Evolutionary conservation across 2,329 filamentous ascomycete genomes (phyloP), one percentile per base, ranked within the genome.

Genomic region (Graphium sp.): DNA sequence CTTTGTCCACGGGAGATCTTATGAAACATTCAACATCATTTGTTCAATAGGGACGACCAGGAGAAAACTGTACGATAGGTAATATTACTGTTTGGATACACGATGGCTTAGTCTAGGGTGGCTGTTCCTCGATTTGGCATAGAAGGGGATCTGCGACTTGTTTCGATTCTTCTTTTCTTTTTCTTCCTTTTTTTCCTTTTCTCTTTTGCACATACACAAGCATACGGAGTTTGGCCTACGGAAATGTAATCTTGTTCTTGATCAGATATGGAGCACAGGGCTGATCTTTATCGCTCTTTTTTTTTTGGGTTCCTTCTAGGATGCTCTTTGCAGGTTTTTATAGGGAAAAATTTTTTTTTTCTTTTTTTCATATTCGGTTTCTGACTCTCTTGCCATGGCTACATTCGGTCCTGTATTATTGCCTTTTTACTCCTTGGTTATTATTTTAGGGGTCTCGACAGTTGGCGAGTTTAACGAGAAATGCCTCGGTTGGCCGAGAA

Each of bases 141-240:
- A n/a, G n/a, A n/a, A n/a, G n/a, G n/a, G n/a, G n/a, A n/a, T n/a
- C n/a, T n/a, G n/a, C n/a, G n/a, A n/a, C n/a, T n/a, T n/a, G n/a
- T n/a, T n/a, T n/a, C n/a, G n/a, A n/a, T n/a, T 12, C 22, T 15
- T 32, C 15, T 33, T 13, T 30, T 22, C 17, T 19, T 17, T 26
- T 17, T 28, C 17, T 30, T 18, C 15, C 27, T 17, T 28, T 25
- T 18, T 5, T 27, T 22, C 24, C 24, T 14, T 18, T 24, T 28
- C 10, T 34, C 10, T 27, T 10, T 25, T 27, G 24, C 18, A 26
- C 9, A 26, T 26, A n/a, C n/a, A n/a, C n/a, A 16, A 16, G 5
- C 14, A 17, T 17, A 26, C 12, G 14, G 5, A 17, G 24, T 14
- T 11, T 11, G 24, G 11, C 9, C 14, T 26, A 17, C 14, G 24